phyloP scores from a whole-genome alignment of 2,329 filamentous ascomycete species.

The Neopestalotiopsis rosae region DNA sequence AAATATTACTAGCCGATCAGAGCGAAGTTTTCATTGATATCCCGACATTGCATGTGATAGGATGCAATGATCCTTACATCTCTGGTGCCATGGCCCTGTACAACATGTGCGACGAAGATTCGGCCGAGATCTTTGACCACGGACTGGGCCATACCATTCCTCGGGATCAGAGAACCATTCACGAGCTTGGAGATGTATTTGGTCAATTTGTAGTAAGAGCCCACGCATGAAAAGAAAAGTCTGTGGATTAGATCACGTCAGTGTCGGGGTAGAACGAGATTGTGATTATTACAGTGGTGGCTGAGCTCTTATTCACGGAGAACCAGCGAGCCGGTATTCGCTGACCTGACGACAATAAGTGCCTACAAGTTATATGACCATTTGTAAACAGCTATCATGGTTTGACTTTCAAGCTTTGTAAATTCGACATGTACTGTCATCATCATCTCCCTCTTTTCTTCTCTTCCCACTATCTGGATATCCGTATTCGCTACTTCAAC shows the following conservation, averaged over 20 bases:
- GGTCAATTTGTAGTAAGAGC: neutral
- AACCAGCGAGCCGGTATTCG: too few species aligned
- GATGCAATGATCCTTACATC: slow-evolving; percentile 44
- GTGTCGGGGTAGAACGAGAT: too few species aligned
- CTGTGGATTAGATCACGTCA: too few species aligned
- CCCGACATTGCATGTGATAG: slow-evolving; percentile 46
- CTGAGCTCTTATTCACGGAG: too few species aligned
- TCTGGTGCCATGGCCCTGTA: slow-evolving; percentile 44
- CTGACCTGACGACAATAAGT: too few species aligned
- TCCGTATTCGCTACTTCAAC: neutral
- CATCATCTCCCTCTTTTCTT: too few species aligned
- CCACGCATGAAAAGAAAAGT: neutral
- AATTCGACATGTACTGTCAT: too few species aligned
- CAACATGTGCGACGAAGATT: slow-evolving; percentile 48
- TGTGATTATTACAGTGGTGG: too few species aligned
- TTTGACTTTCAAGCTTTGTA: too few species aligned
- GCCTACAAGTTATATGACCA: too few species aligned
- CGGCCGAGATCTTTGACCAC: slow-evolving; percentile 47
- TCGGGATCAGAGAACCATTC: slow-evolving; percentile 36
- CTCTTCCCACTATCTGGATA: too few species aligned
- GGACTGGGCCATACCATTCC: slow-evolving; percentile 49
- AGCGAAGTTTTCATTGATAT: slow-evolving; percentile 43
- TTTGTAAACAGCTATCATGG: too few species aligned
- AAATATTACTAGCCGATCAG: slow-evolving; percentile 41
- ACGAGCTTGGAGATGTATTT: slow-evolving; percentile 30